Percentiles rank a stretch among this genome's conserved stretches.
Conservation (phyloP, 148 eudicot species). For the Fagopyrum tataricum region DNA sequence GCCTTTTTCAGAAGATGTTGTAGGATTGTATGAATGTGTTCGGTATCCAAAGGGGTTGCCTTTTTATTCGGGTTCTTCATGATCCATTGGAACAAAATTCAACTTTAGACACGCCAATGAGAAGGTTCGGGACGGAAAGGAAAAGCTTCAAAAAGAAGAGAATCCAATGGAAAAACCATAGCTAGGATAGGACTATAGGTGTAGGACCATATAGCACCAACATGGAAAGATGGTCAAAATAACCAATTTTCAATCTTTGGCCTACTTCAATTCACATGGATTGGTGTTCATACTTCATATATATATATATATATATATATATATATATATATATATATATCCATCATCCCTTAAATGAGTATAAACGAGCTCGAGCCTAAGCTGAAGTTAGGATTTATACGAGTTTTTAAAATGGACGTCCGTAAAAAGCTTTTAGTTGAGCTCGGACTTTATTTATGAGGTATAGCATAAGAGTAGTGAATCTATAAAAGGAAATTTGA, state of each 20-base stretch:
- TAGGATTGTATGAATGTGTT: conserved; percentile 7
- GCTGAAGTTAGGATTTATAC: no score
- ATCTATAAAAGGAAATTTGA: no score
- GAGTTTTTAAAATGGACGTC: no score
- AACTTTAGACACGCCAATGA: conserved; percentile 10
- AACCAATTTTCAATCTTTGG: not conserved
- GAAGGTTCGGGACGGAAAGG: conserved; percentile 17
- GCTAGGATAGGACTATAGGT: not conserved
- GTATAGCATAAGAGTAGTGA: no score
- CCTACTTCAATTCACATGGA: not conserved
- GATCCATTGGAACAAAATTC: conserved; percentile 13
- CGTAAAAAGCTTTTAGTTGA: no score
- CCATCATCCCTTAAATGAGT: no score
- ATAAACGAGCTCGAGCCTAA: no score
- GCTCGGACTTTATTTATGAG: no score
- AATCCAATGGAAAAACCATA: conserved; percentile 13
- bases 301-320: no score
- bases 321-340: no score
- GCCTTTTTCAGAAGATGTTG: conserved; percentile 7
- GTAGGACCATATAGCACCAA: not conserved
- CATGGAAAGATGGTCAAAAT: conserved; percentile 4
- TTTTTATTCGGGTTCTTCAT: not conserved
- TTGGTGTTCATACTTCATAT: no score
- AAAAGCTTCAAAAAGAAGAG: conserved; percentile 10
- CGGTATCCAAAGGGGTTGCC: conserved; percentile 9